phyloP scores from a whole-genome alignment of 1,284 basidiomycete genomes.

The Pseudozyma flocculosa region DNA sequence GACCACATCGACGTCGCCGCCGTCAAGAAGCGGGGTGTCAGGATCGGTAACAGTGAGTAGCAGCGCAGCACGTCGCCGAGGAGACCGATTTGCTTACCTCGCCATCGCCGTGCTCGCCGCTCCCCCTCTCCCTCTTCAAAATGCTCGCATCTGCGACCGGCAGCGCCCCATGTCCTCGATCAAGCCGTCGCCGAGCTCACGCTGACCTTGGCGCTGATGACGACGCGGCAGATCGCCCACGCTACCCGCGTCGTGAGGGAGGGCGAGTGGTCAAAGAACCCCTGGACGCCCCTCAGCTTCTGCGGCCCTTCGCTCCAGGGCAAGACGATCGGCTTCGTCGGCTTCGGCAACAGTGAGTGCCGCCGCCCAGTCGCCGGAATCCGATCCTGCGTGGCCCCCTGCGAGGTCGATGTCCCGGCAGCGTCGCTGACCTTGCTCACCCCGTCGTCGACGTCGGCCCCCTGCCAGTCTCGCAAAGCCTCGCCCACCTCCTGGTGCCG shows the following conservation, averaged over 20 bases:
- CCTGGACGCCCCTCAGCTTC: conserved; percentile 71
- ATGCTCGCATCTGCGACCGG: too few relatives aligned
- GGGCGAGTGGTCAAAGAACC: conserved; percentile 68
- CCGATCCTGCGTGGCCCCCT: too few relatives aligned
- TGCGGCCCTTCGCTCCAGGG: conserved; percentile 69
- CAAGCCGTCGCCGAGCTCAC: conserved; percentile 87
- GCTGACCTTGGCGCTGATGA: conserved; percentile 87
- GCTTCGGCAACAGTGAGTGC: conserved; percentile 77
- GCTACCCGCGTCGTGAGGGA: conserved; percentile 69
- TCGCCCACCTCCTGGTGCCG: conserved; percentile 28
- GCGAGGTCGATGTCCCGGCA: too few relatives aligned
- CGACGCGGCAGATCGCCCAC: conserved; percentile 71
- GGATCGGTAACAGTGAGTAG: conserved; percentile 71
- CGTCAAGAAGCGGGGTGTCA: conserved; percentile 69
- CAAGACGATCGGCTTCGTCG: conserved; percentile 81
- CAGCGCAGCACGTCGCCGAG: too few relatives aligned
- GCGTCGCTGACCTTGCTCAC: too few relatives aligned
- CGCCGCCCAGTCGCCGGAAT: neutral
- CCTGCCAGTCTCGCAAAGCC: conserved; percentile 22
- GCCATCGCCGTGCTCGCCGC: too few relatives aligned
- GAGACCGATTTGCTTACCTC: too few relatives aligned
- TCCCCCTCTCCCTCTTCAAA: too few relatives aligned
- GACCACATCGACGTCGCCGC: conserved; percentile 77
- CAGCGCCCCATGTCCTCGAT: conserved; percentile 78
- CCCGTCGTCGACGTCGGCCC: too few relatives aligned